These are phyloP conservation scores for Pythium rhizo-oryzae DNA, from an alignment of 352 stramenopile genomes.

Conservation along the genomic window DNA sequence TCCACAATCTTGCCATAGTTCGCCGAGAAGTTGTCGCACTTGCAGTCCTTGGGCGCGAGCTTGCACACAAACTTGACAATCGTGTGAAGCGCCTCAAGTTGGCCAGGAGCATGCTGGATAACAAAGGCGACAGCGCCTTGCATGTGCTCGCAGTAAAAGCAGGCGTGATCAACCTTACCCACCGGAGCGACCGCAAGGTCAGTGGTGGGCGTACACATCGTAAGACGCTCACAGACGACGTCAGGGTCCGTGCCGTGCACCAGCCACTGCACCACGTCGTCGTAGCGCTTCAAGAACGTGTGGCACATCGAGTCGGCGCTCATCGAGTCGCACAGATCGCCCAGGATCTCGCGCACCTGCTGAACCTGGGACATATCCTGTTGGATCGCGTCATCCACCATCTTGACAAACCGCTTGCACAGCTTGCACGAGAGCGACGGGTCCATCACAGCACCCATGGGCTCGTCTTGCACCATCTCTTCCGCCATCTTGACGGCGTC, in stretches of 20 bases:
- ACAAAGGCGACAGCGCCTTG: slow-evolving; percentile 47
- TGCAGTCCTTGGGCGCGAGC: slow-evolving; percentile 38
- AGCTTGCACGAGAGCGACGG: slow-evolving; percentile 65
- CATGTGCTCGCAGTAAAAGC: slow-evolving; percentile 54
- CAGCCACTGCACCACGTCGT: slow-evolving; percentile 80
- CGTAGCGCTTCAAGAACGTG: slow-evolving; percentile 71
- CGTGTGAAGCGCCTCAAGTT: slow-evolving; percentile 48
- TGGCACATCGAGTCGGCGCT: slow-evolving; percentile 76
- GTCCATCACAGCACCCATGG: slow-evolving; percentile 4
- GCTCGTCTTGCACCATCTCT: slow-evolving; percentile 21
- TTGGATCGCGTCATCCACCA: slow-evolving; percentile 60
- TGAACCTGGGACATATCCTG: slow-evolving; percentile 66
- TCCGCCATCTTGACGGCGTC: slow-evolving; percentile 29
- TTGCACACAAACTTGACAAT: slow-evolving; percentile 49
- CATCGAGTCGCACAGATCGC: slow-evolving; percentile 77
- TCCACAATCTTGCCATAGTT: slow-evolving; percentile 69
- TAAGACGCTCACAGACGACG: slow-evolving; percentile 56
- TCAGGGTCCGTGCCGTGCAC: slow-evolving; percentile 66
- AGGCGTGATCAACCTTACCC: slow-evolving; percentile 28
- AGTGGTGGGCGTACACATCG: slow-evolving; percentile 51
- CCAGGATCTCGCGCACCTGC: slow-evolving; percentile 72
- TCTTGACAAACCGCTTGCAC: slow-evolving; percentile 77
- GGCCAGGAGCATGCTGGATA: slow-evolving; percentile 35
- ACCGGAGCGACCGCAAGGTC: background rate
- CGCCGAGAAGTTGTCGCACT: slow-evolving; percentile 49